Evolutionary conservation across 2,329 filamentous ascomycete genomes (phyloP).

Genomic region (Trichoderma polysporum): DNA sequence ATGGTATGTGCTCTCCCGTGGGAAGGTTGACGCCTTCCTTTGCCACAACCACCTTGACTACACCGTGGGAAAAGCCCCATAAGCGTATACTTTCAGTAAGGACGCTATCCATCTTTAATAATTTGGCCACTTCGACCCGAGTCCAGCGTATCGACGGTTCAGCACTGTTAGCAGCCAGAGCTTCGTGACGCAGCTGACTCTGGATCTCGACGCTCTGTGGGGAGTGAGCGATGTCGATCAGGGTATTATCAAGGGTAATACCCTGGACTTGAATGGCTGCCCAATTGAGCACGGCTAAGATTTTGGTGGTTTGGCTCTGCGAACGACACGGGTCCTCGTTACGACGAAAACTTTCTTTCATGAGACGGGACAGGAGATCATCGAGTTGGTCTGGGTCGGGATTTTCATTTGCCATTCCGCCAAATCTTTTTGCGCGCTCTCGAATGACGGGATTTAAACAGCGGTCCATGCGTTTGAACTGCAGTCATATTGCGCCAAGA

Average conservation of each 20-base stretch:
- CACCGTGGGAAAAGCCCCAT: slow-evolving; percentile 2
- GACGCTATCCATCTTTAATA: background rate
- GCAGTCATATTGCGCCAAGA: slow-evolving; percentile 5
- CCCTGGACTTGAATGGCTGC: slow-evolving; percentile 12
- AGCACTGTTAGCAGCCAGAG: background rate
- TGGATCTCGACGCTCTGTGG: background rate
- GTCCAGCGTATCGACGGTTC: background rate
- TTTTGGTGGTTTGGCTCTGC: slow-evolving; percentile 4
- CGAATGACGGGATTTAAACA: background rate
- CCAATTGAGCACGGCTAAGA: slow-evolving; percentile 4
- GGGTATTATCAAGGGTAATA: background rate
- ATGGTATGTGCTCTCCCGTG: slow-evolving; percentile 4
- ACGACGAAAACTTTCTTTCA: slow-evolving; percentile 2
- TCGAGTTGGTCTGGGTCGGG: background rate
- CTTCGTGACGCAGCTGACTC: background rate
- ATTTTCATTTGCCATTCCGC: background rate
- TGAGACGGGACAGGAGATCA: slow-evolving; percentile 1
- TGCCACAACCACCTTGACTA: slow-evolving; percentile 5
- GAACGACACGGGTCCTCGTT: background rate
- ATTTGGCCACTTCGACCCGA: background rate
- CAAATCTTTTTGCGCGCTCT: background rate
- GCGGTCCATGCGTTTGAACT: slow-evolving; percentile 4
- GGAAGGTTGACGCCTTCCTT: slow-evolving; percentile 6
- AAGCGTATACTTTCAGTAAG: slow-evolving; percentile 2
- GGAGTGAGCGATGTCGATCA: slow-evolving; percentile 5